Evolutionary conservation across 2,329 filamentous ascomycete genomes (phyloP), one percentile per base, ranked within the genome.

Genomic region (Colletotrichum agaves): DNA sequence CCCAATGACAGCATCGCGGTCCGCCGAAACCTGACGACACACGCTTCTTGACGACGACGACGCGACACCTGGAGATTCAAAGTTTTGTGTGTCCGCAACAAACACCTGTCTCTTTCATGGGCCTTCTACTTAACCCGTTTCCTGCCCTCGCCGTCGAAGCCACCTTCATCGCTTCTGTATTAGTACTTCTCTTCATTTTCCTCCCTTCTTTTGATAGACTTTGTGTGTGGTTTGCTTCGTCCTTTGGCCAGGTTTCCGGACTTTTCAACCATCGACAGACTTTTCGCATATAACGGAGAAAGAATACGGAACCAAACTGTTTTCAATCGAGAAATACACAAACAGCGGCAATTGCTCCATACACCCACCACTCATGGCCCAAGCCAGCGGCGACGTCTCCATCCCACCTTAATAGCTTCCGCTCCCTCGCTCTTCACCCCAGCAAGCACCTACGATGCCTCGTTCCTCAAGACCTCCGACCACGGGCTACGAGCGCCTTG

Each of bases 401-500:
- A 31, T 15, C 35, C 17, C 31, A 35, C 49, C 50, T 43, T 33
- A 39, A 64, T 37, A 47, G 53, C 49, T 12, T 49, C 53, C n/a
- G 21, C 49, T 44, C 46, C 59, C 19, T 49, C 69, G 17, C 37
- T 12, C 44, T 31, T 33, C 33, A 33, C 23, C 4, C 41, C 7
- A 27, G 19, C 46, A 50, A 60, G 5, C 62, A 57, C 64, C 67
- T 73, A 82, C 75, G 71, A 93, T 93, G 91, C 85, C 90, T 74
- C 58, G 58, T 21, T 52, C 46, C 35, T 52, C 46, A 70, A 87
- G 90, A 65, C 92, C 91, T 69, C 85, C 91, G 66, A 92, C 91
- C 47, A 94, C 93, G 71, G 93, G 93, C 79, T 96, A 96, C 81
- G 92, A 93, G 79, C 91, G 91, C 75, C 89, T 96, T 66, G 90